Conservation (phyloP, 768 basidiomycete species). For the Panaeolus papilionaceus region DNA sequence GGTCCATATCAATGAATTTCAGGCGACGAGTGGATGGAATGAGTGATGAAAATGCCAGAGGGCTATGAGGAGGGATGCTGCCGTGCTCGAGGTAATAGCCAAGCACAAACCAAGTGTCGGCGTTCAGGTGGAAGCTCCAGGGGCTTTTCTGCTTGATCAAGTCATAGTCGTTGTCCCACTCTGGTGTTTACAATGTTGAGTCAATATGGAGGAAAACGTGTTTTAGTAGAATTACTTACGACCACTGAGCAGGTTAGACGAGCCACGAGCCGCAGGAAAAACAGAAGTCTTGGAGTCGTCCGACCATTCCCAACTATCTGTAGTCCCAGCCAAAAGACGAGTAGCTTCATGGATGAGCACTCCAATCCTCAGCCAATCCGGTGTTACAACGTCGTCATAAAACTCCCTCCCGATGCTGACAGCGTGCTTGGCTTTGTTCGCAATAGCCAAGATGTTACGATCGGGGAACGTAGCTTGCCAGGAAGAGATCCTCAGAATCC, state of each 20-base stretch:
- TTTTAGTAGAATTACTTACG: background rate
- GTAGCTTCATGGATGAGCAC: background rate
- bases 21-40: conserved; percentile 10
- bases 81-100: background rate
- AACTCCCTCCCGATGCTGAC: background rate
- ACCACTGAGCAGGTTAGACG: background rate
- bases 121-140: background rate
- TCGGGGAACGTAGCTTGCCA: background rate
- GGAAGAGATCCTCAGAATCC: background rate
- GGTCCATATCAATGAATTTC: background rate
- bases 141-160: background rate
- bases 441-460: background rate
- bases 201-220: background rate
- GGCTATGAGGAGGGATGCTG: conserved; percentile 2
- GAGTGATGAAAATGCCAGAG: background rate
- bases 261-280: background rate
- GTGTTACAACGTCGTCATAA: background rate
- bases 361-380: conserved; percentile 9
- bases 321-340: background rate
- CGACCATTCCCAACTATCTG: background rate
- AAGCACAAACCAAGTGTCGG: conserved; percentile 1
- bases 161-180: background rate
- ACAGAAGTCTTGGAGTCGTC: background rate
- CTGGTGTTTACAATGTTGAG: background rate
- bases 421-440: background rate